Base-by-base conservation (phyloP, 1,284 basidiomycete genomes). In the Anthracocystis panici-leucophaei region DNA sequence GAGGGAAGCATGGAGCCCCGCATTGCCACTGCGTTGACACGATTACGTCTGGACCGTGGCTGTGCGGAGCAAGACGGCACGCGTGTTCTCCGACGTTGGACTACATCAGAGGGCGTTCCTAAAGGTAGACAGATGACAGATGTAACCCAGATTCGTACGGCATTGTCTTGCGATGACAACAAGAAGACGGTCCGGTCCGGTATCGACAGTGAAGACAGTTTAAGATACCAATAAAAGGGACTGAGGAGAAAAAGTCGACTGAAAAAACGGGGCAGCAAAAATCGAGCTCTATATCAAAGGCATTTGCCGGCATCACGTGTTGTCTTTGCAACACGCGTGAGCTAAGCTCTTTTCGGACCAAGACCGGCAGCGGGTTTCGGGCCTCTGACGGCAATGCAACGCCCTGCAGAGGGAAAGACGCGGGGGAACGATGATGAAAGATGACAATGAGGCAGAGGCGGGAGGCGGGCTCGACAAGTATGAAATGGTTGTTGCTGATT, bases 221-320 rank as follows among this genome's bases (percentile, higher is more conserved):
- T 29, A 7, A 4, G 27, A 31, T 31, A 9, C 7, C 46, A 11
- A 42, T 21, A 29, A 31, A 2, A 6, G 45, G 45, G 14, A 7
- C 44, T 25, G 44, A 45, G 14, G 45, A 46, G 21, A 21, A 48
- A 52, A 52, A 16, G 12, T 1, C 8, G 20, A 41, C 3, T 5
- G 7, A 35, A 54, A 25, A 29, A 29, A 27, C 11, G 16, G 16
- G 51, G 51, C 51, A 35, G 33, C 21, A 23, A 42, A 54, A 54
- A 14, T 42, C 51, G 25, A 54, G 40, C 38, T 12, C 4, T 31
- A 29, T 29, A 41, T 42, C 29, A 14, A 27, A 29, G 16, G 11
- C 35, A 10, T n/a, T n/a, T 3, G 12, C 41, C 25, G 29, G 25
- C 29, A 55, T 55, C 53, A 55, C 41, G 53, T 55, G 53, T 40